phyloP scores from a whole-genome alignment of 23 red algal species.

The Porphyridium purpureum region DNA sequence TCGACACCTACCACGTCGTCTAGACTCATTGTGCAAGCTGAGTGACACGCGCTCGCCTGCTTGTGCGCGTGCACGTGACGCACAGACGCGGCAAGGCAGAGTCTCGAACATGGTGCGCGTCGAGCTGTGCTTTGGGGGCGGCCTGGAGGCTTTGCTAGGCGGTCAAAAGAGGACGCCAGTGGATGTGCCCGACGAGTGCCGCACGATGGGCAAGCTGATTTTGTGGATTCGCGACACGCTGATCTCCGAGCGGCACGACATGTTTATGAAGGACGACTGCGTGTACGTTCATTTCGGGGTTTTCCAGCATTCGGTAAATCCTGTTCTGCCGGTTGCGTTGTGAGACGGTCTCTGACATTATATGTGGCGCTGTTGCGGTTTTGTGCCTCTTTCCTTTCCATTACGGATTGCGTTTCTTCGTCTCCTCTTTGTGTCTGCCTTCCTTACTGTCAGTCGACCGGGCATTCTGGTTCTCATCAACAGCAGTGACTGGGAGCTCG shows the following conservation, averaged over 20 bases:
- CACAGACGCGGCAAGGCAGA: no score
- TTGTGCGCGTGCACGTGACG: no score
- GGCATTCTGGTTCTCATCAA: slow-evolving; percentile 97
- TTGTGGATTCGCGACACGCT: slow-evolving; percentile 31
- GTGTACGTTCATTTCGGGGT: no score
- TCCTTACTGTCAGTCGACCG: slow-evolving; percentile 37
- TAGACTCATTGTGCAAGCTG: no score
- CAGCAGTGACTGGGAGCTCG: slow-evolving; percentile 94
- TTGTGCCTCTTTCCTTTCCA: no score
- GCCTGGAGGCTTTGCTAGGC: slow-evolving; percentile 12
- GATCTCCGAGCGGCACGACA: slow-evolving; percentile 66
- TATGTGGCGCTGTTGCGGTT: no score
- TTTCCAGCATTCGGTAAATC: no score
- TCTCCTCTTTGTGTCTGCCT: neutral
- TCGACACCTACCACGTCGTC: no score
- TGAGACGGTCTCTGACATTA: no score
- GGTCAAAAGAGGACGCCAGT: slow-evolving; percentile 1
- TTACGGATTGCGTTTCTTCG: no score
- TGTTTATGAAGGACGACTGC: slow-evolving; percentile 32
- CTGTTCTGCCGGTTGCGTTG: neutral
- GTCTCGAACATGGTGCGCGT: slow-evolving; percentile 12
- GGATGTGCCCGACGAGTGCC: slow-evolving; percentile 9
- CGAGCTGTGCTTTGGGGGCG: slow-evolving; percentile 10
- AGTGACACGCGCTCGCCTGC: no score
- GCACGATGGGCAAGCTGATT: slow-evolving; percentile 50